Evolutionary conservation across 768 basidiomycete genomes (phyloP), one percentile per base, ranked within the genome.

Genomic region (Pulveroboletus sp.): DNA sequence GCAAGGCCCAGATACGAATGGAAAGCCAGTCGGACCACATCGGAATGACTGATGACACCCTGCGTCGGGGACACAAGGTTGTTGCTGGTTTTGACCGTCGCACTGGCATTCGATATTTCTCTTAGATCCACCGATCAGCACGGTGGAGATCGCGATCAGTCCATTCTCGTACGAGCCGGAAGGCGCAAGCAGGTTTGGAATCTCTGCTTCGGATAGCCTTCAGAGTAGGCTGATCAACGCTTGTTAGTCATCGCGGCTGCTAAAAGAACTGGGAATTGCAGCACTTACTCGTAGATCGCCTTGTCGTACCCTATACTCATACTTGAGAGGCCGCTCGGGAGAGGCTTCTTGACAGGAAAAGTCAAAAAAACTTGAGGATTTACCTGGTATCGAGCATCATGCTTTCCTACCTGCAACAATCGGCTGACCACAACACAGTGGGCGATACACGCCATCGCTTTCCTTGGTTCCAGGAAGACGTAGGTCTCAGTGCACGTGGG

Each of bases 141-240:
- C 76, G 10, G 79, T 84, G 11, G 85, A 87, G 62, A 83, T 87
- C 42, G 86, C 88, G 59, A 64, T 84, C 34, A 82, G 79, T 54
- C 73, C 76, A 13, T 84, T 78, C 72, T 71, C 75, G 2, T 81
- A 80, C 43, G 78, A 79, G 50, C 69, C 72, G 20, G 71, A 27
- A 80, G 44, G 74, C 79, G 16, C 73, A 72, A 55, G 69, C 25
- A 74, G n/a, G n/a, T n/a, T n/a, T n/a, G n/a, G n/a, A n/a, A n/a
- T n/a, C n/a, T n/a, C n/a, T n/a, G n/a, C n/a, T n/a, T n/a, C n/a
- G n/a, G n/a, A n/a, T n/a, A n/a, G n/a, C n/a, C n/a, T n/a, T n/a
- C n/a, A n/a, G 16, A 73, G 74, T 39, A 8, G 17, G 37, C 21
- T 16, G 19, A 16, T 4, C 6, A 9, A 13, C 16, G 12, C 14